Evolutionary conservation across 179 eudicot genomes (phyloP).

Genomic region (Nepenthes alata): DNA sequence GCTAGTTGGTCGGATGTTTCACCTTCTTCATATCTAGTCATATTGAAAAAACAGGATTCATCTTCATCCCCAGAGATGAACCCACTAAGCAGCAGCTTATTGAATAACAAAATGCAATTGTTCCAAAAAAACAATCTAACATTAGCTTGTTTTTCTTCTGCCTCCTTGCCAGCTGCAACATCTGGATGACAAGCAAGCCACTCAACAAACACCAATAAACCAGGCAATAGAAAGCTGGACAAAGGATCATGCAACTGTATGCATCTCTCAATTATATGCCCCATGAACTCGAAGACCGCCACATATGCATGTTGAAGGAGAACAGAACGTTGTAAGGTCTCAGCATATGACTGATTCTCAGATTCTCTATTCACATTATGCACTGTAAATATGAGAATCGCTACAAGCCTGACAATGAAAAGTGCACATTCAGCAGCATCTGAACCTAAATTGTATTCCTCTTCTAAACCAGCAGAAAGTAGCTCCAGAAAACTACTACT

Average conservation of each 20-base stretch:
- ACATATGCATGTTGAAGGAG: constrained; percentile 71
- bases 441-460: constrained; percentile 66
- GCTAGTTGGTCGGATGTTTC: constrained; percentile 60
- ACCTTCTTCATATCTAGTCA: constrained; percentile 66
- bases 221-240: constrained; percentile 73
- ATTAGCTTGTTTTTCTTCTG: constrained; percentile 50
- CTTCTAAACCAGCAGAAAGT: constrained; percentile 56
- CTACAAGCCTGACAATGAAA: constrained; percentile 56
- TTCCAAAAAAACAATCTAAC: constrained; percentile 73
- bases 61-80: constrained; percentile 41
- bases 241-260: constrained; percentile 58
- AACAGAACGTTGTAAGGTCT: constrained; percentile 66
- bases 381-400: constrained; percentile 71
- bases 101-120: constrained; percentile 45
- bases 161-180: constrained; percentile 47
- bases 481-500: constrained; percentile 52
- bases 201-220: constrained; percentile 72
- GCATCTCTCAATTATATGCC: constrained; percentile 56
- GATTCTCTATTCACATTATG: constrained; percentile 66
- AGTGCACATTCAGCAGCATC: constrained; percentile 69
- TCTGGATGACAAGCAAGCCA: constrained; percentile 88
- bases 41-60: constrained; percentile 55
- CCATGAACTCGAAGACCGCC: constrained; percentile 72
- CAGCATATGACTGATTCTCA: constrained; percentile 84
- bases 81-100: constrained; percentile 56